Evolutionary conservation across 176 grass and related monocot genomes (phyloP), one percentile per base, ranked within the genome.

Genomic region (Carex littledalei): DNA sequence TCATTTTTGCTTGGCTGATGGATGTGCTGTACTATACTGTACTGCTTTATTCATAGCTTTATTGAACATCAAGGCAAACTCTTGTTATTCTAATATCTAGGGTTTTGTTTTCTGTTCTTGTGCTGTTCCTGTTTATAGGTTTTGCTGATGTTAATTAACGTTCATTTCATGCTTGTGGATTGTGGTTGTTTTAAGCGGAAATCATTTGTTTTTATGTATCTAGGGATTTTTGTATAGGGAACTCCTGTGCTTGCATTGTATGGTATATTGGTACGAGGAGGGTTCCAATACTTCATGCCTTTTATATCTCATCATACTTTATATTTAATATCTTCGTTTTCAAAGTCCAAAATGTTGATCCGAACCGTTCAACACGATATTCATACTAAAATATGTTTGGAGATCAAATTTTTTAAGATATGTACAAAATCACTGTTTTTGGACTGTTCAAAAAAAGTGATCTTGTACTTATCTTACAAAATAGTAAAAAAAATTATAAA

Each of bases 1-100:
- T 6, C 81, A 69, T 83, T 83, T 83, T 83, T 83, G 63, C 63
- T 83, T 83, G 65, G 81, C 45, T 24, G 60, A 83, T 73, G 39
- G 39, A 47, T 22, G 72, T 52, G 45, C 43, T 78, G 74, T 55
- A 78, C 43, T 78, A 78, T 78, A 78, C 52, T 66, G 60, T 50
- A 66, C 81, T 67, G 5, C 34, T 81, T 24, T 65, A 78, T 56
- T 78, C 74, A 78, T 78, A 78, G 45, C 49, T 77, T 74, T 54
- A 78, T 57, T 78, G 74, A 57, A 78, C 52, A 56, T 52, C 74
- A 57, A 78, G 74, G 74, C 50, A 35, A 78, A 55, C 52, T 56
- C 24, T 18, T 78, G 74, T 78, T 34, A 78, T 78, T 57, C 52
- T 57, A 78, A 78, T 78, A 18, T 17, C 24, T 78, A 78, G 74